Base-by-base conservation (phyloP, 208 protist genomes). In the Tetramitus jugosus region DNA sequence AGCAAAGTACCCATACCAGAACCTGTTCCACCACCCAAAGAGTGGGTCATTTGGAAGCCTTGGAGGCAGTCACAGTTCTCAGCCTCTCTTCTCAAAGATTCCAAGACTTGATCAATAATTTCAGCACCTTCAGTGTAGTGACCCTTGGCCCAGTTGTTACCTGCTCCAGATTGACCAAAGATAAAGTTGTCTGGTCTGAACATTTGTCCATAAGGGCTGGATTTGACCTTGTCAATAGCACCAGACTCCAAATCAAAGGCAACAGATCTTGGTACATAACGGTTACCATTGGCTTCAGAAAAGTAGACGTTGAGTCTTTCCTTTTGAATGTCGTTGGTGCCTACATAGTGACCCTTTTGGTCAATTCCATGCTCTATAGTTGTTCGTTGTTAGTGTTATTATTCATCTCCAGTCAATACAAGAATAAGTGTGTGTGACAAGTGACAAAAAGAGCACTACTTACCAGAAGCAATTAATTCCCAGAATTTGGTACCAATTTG, bases 141-240 rank as follows among this genome's bases (percentile, higher is more conserved):
- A 43, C 86, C 88, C 79, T 92, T 91, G n/a, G 88, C 89, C 87
- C 87, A 93, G 79, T 92, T 92, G 83, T 93, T 93, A 64, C 85
- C 85, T 39, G 79, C 68, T 52, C 60, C 20, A 52, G 23, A 56
- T 74, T 89, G 49, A 31, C 86, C 85, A 67, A 83, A 84, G 35
- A 93, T 80, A 60, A 91, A 88, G 53, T 90, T 89, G 56, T 91
- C 85, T 45, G 89, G 90, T 53, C 77, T 69, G 79, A 91, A 93
- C 23, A 93, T 53, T 67, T 81, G 29, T n/a, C 87, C 81, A 60
- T 79, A 84, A 8, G 56, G 31, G 26, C 77, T 37, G 40, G 76
- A 79, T 40, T 84, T 83, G 17, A 93, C 79, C 3, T 79, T 80
- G 75, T 92, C 86, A 74, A 91, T 86, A 53, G 84, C 87, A 31